Evolutionary conservation across 169 alveolate species (phyloP), one percentile per base, ranked within the genome.

Genomic region (Neospora caninum): DNA sequence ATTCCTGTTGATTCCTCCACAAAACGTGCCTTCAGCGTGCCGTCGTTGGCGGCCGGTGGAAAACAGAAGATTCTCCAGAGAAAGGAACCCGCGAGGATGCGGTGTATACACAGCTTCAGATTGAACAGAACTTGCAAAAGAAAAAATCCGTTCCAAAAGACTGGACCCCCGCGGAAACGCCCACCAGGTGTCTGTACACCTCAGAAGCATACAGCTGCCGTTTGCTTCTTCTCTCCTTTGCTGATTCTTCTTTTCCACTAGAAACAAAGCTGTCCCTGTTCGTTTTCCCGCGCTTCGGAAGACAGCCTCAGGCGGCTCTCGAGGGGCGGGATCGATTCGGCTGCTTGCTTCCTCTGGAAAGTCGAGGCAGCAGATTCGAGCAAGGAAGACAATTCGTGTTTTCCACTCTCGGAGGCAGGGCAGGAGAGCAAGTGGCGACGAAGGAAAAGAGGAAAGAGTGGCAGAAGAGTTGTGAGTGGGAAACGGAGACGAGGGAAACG

Each of bases 351-450:
- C 25, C n/a, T 29, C 7, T 1, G 73, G 73, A 27, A 82, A 82
- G 38, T 82, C 67, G 16, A 82, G 89, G 41, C 36, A 7, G 89
- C 89, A 82, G 18, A 82, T 22, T 13, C 53, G n/a, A 22, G 43
- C n/a, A 1, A 82, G 64, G 39, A 82, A 42, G 39, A 4, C 41
- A 9, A 82, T 10, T 31, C 58, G 89, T 39, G 20, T 38, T 36
- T 82, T 36, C 89, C 89, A 82, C 67, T 41, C 89, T 18, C 38
- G 89, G 31, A 82, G 54, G 4, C 43, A 29, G 31, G 89, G 69
- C 34, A 82, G 89, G 41, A 82, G 89, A 13, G 69, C 53, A 38
- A 82, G 89, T 9, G 89, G 89, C 16, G 89, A 70, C 38, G 9
- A 39, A 31, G 43, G 22, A 36, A 38, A 6, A 18, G 39, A 80